Evolutionary conservation across 2,329 filamentous ascomycete genomes (phyloP).

Genomic region (Thelonectria olida): DNA sequence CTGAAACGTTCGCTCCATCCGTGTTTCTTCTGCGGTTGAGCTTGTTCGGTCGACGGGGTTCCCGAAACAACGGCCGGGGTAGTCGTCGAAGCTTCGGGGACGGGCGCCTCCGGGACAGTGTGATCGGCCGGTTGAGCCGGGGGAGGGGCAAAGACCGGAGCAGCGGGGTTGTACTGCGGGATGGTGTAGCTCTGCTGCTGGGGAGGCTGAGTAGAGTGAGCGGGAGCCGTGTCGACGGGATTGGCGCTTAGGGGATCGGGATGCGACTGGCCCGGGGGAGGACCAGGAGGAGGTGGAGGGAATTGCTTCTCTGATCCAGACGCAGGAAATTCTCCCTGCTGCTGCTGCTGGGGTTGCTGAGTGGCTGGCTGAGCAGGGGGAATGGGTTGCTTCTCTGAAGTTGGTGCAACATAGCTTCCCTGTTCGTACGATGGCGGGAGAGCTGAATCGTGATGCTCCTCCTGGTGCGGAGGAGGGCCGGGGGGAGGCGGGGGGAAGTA

Average conservation of each 20-base stretch:
- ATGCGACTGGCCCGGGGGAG: conserved; percentile 32
- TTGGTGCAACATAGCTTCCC: neutral
- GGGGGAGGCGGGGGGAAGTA: conserved; percentile 41
- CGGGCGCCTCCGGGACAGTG: neutral
- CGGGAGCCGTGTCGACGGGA: conserved; percentile 8
- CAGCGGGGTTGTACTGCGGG: conserved; percentile 43
- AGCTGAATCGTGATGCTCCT: conserved; percentile 17
- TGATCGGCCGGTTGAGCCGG: conserved; percentile 26
- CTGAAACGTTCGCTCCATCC: conserved; percentile 45
- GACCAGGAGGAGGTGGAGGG: conserved; percentile 36
- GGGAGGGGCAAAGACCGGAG: conserved; percentile 43
- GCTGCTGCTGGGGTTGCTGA: too few relatives aligned
- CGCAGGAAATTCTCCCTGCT: neutral
- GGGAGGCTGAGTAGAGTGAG: conserved; percentile 6
- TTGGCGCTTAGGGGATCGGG: conserved; percentile 34
- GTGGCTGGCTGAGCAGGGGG: neutral
- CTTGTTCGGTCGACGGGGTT: conserved; percentile 8
- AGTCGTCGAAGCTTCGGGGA: neutral
- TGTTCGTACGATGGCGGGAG: conserved; percentile 15
- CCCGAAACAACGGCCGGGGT: neutral
- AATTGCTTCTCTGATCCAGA: conserved; percentile 8
- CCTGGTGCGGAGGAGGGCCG: conserved; percentile 32
- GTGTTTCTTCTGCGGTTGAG: conserved; percentile 32
- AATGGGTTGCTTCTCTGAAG: conserved; percentile 5
- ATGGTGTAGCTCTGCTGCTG: conserved; percentile 41